Evolutionary conservation across 73 alveolate species (phyloP).

Genomic region (Paraurostyla sp.): DNA sequence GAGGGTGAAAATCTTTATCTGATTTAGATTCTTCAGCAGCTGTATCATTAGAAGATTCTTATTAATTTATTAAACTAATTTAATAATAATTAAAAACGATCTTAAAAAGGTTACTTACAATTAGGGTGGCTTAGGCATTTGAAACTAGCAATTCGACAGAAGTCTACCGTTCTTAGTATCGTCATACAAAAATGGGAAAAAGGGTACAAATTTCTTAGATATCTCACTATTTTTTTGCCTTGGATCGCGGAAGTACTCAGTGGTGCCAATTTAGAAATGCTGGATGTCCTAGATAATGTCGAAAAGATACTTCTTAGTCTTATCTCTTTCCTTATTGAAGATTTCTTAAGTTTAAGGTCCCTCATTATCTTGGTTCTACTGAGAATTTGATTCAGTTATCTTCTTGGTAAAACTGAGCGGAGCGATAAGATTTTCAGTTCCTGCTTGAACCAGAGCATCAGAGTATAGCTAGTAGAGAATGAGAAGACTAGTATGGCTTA

Average conservation of each 20-base stretch:
- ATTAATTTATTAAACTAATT: background rate
- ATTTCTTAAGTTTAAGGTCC: background rate
- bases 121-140: constrained; percentile 30
- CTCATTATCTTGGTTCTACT: background rate
- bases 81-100: background rate
- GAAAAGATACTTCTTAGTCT: background rate
- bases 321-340: background rate
- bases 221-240: background rate
- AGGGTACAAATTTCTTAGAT: constrained; percentile 20
- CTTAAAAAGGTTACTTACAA: background rate
- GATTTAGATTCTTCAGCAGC: background rate
- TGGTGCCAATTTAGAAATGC: constrained; percentile 31
- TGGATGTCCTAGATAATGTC: background rate
- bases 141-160: background rate
- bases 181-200: constrained; percentile 55
- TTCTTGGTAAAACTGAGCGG: background rate
- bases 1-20: constrained; percentile 6
- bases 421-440: background rate
- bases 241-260: background rate
- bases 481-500: background rate
- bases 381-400: constrained; percentile 3
- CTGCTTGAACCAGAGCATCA: background rate
- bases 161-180: background rate
- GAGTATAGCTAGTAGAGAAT: background rate
- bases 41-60: background rate